These are phyloP conservation scores for Pleurotus eryngii DNA, from an alignment of 768 basidiomycete genomes.

Conservation along the genomic window DNA sequence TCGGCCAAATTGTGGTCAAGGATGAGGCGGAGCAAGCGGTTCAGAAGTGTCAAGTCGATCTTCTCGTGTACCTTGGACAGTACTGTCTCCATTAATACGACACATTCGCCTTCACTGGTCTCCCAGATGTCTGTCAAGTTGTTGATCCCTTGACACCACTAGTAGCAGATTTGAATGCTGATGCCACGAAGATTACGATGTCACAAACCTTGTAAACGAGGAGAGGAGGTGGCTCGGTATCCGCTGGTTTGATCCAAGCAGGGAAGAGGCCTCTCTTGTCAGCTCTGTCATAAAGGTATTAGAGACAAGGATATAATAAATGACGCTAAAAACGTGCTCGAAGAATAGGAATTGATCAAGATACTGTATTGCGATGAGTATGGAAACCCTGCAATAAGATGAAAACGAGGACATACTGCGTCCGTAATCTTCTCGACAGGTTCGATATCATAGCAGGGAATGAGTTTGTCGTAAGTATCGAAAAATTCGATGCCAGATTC, in stretches of 20 bases:
- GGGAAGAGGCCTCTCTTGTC: constrained; percentile 99
- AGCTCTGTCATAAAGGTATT: constrained; percentile 40
- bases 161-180: not conserved
- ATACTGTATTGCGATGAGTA: constrained; percentile 46
- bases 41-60: constrained; percentile 93
- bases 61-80: constrained; percentile 98
- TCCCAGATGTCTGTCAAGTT: constrained; percentile 99
- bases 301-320: not conserved
- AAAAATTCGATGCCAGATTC: constrained; percentile 97
- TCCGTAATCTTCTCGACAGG: constrained; percentile 99
- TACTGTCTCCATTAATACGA: constrained; percentile 98
- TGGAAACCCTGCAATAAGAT: not conserved
- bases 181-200: not conserved
- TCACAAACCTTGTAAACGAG: constrained; percentile 80
- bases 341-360: constrained; percentile 99
- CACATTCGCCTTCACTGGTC: constrained; percentile 95
- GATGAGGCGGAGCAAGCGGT: constrained; percentile 92
- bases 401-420: constrained; percentile 53
- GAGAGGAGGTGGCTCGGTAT: constrained; percentile 94
- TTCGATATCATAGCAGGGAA: constrained; percentile 98
- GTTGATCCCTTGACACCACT: constrained; percentile 99
- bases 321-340: constrained; percentile 45
- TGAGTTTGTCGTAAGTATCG: constrained; percentile 97
- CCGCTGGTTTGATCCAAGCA: constrained; percentile 98
- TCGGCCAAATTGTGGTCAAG: constrained; percentile 98